Conservation (phyloP, 768 basidiomycete genomes). For the Boletus pseudopeckii region DNA sequence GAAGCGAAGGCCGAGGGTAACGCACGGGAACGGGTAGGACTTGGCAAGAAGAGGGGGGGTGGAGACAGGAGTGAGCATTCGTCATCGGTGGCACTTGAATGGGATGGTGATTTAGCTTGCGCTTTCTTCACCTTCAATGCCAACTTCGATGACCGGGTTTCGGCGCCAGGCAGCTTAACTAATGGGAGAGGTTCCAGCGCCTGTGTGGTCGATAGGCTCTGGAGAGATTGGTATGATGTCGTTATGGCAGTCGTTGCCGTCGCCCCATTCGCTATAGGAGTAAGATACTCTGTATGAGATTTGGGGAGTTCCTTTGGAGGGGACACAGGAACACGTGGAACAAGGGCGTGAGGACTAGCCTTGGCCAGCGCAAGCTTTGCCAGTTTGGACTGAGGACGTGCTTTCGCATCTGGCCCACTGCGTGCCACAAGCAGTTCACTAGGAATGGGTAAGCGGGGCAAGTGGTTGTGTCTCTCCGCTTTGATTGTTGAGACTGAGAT, state of each 20-base stretch:
- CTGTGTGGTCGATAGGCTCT: conserved; percentile 47
- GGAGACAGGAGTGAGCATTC: conserved; percentile 35
- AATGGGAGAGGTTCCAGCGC: conserved; percentile 16
- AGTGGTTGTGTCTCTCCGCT: conserved; percentile 17
- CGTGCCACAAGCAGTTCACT: conserved; percentile 7
- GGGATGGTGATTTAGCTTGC: conserved; percentile 40
- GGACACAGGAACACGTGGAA: conserved; percentile 28
- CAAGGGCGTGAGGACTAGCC: conserved; percentile 20
- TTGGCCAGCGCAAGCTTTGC: conserved; percentile 70
- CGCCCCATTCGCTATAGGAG: conserved; percentile 76
- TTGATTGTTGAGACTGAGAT: conserved; percentile 23
- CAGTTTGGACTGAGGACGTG: conserved; percentile 63
- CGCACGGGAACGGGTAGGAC: conserved; percentile 58
- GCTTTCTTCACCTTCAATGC: conserved; percentile 69
- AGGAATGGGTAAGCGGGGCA: conserved; percentile 21
- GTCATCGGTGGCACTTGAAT: conserved; percentile 38
- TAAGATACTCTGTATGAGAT: conserved; percentile 64
- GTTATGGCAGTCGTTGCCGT: conserved; percentile 85
- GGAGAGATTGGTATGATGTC: conserved; percentile 71
- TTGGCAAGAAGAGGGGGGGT: conserved; percentile 58
- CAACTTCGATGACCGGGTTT: conserved; percentile 63
- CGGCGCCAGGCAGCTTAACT: conserved; percentile 31
- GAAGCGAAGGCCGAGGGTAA: conserved; percentile 77
- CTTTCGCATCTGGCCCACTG: conserved; percentile 17
- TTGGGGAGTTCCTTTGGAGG: conserved; percentile 39